phyloP scores from a whole-genome alignment of 2,329 filamentous ascomycete genomes.

The Byssochlamys sp. region DNA sequence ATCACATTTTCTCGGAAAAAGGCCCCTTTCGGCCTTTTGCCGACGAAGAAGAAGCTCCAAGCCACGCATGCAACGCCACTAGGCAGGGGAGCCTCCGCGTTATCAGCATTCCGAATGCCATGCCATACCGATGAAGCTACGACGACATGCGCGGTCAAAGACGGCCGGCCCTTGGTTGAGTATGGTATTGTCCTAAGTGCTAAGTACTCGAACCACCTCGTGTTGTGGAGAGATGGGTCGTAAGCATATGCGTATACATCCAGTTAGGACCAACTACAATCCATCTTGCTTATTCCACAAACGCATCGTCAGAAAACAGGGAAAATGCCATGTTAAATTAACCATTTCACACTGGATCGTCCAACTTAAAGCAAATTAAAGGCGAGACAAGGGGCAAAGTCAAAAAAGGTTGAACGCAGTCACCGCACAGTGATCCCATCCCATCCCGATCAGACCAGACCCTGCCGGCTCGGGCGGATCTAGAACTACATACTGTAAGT shows the following conservation, averaged over 20 bases:
- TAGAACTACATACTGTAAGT: not conserved
- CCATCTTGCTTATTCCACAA: not conserved
- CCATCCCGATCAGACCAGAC: no score
- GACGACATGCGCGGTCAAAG: not conserved
- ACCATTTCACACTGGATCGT: not conserved
- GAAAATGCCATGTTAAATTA: not conserved
- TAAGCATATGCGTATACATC: not conserved
- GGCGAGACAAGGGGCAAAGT: not conserved
- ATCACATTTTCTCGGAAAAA: not conserved
- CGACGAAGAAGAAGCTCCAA: not conserved
- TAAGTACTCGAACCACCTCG: not conserved
- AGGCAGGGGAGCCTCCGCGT: not conserved
- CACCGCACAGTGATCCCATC: no score
- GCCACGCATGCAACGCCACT: not conserved
- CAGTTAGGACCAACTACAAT: not conserved
- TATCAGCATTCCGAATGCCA: not conserved
- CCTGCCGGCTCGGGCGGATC: not conserved
- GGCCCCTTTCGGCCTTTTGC: not conserved
- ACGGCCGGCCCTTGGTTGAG: not conserved
- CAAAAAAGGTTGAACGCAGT: not conserved
- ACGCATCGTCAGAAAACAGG: not conserved
- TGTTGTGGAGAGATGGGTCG: not conserved
- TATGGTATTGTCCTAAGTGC: not conserved
- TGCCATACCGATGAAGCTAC: not conserved
- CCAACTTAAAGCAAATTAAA: not conserved